These are phyloP conservation scores for Neonectria coccinea DNA, from an alignment of 2,329 filamentous ascomycete species.

Conservation along the genomic window DNA sequence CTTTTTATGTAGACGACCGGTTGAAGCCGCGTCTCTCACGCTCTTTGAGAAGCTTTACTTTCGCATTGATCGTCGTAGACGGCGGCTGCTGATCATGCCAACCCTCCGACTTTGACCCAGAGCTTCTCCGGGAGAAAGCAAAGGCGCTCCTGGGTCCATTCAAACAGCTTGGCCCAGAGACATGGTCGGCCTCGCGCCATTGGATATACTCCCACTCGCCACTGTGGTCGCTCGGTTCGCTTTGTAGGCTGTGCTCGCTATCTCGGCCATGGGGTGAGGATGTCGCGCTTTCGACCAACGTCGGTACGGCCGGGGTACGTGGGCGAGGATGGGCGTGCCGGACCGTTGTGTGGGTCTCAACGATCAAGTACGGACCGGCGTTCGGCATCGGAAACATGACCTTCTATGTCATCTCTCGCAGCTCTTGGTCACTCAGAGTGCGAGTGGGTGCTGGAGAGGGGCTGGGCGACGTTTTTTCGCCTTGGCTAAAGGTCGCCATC, in stretches of 20 bases:
- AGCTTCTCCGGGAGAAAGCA: background rate
- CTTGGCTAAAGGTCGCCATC: slow-evolving; percentile 50
- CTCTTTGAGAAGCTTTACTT: slow-evolving; percentile 3
- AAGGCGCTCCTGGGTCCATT: background rate
- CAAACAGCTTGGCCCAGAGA: slow-evolving; percentile 2
- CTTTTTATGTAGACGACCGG: slow-evolving; percentile 13
- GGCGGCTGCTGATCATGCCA: slow-evolving; percentile 10
- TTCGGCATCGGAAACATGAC: slow-evolving; percentile 52
- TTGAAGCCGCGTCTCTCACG: slow-evolving; percentile 11
- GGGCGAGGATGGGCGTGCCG: slow-evolving; percentile 27
- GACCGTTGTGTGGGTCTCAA: slow-evolving; percentile 47
- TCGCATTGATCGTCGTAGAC: background rate
- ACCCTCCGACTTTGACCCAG: slow-evolving; percentile 2
- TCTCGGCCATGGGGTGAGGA: background rate
- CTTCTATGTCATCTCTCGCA: slow-evolving; percentile 61
- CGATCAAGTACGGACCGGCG: slow-evolving; percentile 49
- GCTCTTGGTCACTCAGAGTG: slow-evolving; percentile 55
- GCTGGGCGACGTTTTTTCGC: slow-evolving; percentile 40
- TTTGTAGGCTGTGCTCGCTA: slow-evolving; percentile 21
- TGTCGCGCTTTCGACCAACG: background rate
- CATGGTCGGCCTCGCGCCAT: slow-evolving; percentile 12
- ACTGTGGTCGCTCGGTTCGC: slow-evolving; percentile 28
- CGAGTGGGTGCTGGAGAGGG: slow-evolving; percentile 33
- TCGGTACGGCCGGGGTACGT: slow-evolving; percentile 8
- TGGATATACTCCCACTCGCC: slow-evolving; percentile 38